Evolutionary conservation across 371 early-diverging fungal species (phyloP), one percentile per base, ranked within the genome.

Genomic region (Lichtheimia ramosa): DNA sequence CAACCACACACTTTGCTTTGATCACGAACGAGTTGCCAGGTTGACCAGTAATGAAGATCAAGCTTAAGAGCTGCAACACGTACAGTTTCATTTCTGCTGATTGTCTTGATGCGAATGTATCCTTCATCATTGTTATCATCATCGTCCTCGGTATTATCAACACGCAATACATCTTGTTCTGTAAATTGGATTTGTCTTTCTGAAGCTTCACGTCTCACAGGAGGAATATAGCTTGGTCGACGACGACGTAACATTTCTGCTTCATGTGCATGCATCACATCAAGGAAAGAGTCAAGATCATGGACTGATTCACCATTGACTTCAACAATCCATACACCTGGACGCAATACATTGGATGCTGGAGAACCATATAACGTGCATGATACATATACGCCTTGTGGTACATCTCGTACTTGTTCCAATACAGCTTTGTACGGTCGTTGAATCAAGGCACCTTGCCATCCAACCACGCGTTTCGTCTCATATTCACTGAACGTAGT

Each of bases 371-470:
- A 83, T 25, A 84, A 69, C n/a, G 85, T 75, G 75, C 77, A 79
- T 59, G 87, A 77, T 6, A 94, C 87, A 71, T 95, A 96, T 27
- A 93, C 89, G 6, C 81, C 77, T 0, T 79, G 73, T 1, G 94
- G 94, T 16, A 90, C 72, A 42, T 74, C 71, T 5, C 84, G 76
- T 24, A 89, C 84, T 70, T 95, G 96, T 64, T 92, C 91, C 46
- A 87, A 75, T 3, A 92, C 94, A 2, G 94, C 91, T 27, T 85
- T 79, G 74, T 94, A 92, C 0, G 96, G 94, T 51, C 65, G 71
- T 61, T 92, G 91, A 15, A 94, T 78, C 27, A 93, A 65, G 0
- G 93, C 94, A 15, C 96, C 96, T 10, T 88, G 87, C 96, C 96
- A 96, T 10, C 87, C 75, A 18, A 95, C 73, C 8, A 92, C 79